Base-by-base conservation (phyloP, 2,329 filamentous ascomycete genomes). In the Pseudogymnoascus sp. region DNA sequence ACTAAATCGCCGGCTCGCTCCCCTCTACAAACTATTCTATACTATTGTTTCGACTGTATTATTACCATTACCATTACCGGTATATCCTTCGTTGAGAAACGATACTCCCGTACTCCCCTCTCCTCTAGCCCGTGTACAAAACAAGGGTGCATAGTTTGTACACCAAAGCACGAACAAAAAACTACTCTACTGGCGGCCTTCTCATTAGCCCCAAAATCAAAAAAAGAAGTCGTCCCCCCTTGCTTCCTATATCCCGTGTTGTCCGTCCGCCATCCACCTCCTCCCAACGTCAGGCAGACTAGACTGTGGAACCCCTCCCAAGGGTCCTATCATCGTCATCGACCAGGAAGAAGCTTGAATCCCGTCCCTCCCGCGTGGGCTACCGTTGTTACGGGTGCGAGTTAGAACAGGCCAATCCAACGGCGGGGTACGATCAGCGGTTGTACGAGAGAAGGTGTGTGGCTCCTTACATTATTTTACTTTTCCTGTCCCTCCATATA, bases 331-430 rank as follows among this genome's bases (percentile, higher is more conserved):
- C 45, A 52, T 52, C 45, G 45, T 52, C 45, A 52, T 52, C 25
- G 25, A 52, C 45, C 45, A 52, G 45, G 45, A 52, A 52, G 45
- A 52, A 52, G 45, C 45, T 52, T 52, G 45, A 52, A 52, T 52
- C 45, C 45, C 45, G 45, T 31, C 45, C 45, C 45, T 52, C 45
- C 45, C 45, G 45, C 45, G 45, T 52, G 45, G 45, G 45, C 45
- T 52, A 52, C 45, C 45, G 45, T 52, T 52, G 45, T 52, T 52
- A 52, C 45, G 45, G 45, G 45, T 52, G 45, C 45, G 45, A 31
- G 45, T 52, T 52, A n/a, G 25, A 52, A 31, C 45, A 31, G 25
- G 45, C 45, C 45, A 52, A 31, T 52, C 45, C 45, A 52, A 52
- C 45, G 45, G 45, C 45, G 45, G 45, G 45, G 45, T 31, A 52